A percentile compares a stretch with the other conserved stretches of the same genome.
phyloP scores from a whole-genome alignment of 768 basidiomycete species.

The Sporobolomyces phaffii region DNA sequence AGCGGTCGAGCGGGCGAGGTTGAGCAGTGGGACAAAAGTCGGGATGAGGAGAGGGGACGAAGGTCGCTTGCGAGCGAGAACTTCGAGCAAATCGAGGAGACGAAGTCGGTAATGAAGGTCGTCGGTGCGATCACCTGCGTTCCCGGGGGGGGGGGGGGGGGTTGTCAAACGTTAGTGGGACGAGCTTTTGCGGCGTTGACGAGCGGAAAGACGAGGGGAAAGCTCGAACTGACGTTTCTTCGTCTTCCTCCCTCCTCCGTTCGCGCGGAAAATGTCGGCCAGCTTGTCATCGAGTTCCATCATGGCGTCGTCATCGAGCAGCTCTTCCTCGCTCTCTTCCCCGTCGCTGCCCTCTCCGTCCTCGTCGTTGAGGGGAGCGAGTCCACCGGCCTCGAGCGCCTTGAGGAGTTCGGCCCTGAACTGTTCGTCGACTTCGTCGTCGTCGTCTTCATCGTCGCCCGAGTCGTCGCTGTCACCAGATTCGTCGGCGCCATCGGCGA shows the following conservation, averaged over 20 bases:
- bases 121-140: slow-evolving; percentile 70
- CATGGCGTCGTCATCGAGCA: slow-evolving; percentile 98
- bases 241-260: slow-evolving; percentile 57
- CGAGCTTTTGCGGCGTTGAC: too few relatives aligned
- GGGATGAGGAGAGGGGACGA: slow-evolving; percentile 63
- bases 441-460: slow-evolving; percentile 45
- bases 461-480: slow-evolving; percentile 23
- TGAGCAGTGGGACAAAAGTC: slow-evolving; percentile 68
- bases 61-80: slow-evolving; percentile 69
- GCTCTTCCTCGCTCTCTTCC: slow-evolving; percentile 45
- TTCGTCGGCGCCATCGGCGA: slow-evolving; percentile 38
- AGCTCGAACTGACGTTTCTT: slow-evolving; percentile 57
- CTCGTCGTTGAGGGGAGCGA: slow-evolving; percentile 53
- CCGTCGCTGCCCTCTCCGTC: slow-evolving; percentile 53
- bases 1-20: slow-evolving; percentile 61
- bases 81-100: slow-evolving; percentile 88
- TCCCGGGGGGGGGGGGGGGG: too few relatives aligned
- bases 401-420: slow-evolving; percentile 60
- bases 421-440: slow-evolving; percentile 50
- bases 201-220: background rate
- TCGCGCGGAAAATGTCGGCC: slow-evolving; percentile 72
- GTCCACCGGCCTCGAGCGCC: slow-evolving; percentile 49
- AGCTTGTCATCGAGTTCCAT: slow-evolving; percentile 90
- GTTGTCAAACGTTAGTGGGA: too few relatives aligned
- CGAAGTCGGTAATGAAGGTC: slow-evolving; percentile 95